These are phyloP conservation scores for Hymenoscyphus linearis DNA, from an alignment of 2,329 filamentous ascomycete genomes.

Conservation along the genomic window DNA sequence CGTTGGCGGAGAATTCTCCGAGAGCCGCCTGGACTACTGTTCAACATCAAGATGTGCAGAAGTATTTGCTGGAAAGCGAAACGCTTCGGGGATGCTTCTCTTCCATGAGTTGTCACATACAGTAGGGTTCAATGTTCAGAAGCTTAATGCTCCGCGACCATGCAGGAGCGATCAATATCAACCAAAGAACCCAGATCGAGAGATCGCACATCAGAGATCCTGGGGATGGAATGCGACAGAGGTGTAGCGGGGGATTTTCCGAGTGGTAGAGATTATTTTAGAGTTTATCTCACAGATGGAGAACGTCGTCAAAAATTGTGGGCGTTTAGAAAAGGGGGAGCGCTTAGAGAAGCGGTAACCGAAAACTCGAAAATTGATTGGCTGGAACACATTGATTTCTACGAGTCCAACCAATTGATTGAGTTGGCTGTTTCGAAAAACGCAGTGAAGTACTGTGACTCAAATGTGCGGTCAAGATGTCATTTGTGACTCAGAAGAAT, in stretches of 20 bases:
- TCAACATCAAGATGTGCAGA: slow-evolving; percentile 13
- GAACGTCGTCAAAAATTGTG: slow-evolving; percentile 10
- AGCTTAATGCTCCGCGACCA: slow-evolving; percentile 2
- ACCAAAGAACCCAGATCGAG: neutral
- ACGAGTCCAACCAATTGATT: neutral
- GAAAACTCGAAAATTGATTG: neutral
- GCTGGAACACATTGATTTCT: neutral
- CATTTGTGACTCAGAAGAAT: neutral
- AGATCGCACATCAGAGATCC: slow-evolving; percentile 14
- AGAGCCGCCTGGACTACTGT: no score
- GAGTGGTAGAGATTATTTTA: slow-evolving; percentile 16
- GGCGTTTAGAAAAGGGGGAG: slow-evolving; percentile 17
- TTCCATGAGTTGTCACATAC: slow-evolving; percentile 12
- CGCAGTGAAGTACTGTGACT: neutral
- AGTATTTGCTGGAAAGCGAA: slow-evolving; percentile 17
- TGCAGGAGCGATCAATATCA: slow-evolving; percentile 2
- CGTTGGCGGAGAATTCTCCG: slow-evolving; percentile 10
- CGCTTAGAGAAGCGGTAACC: slow-evolving; percentile 21
- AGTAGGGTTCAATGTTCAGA: slow-evolving; percentile 21
- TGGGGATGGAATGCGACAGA: slow-evolving; percentile 4
- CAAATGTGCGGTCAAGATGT: neutral
- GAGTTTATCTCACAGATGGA: neutral
- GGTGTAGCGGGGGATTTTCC: slow-evolving; percentile 17
- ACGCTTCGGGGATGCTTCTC: slow-evolving; percentile 19
- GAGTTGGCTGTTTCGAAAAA: neutral